phyloP scores from a whole-genome alignment of 192 early-diverging fungal species.

The Linnemannia zychae region DNA sequence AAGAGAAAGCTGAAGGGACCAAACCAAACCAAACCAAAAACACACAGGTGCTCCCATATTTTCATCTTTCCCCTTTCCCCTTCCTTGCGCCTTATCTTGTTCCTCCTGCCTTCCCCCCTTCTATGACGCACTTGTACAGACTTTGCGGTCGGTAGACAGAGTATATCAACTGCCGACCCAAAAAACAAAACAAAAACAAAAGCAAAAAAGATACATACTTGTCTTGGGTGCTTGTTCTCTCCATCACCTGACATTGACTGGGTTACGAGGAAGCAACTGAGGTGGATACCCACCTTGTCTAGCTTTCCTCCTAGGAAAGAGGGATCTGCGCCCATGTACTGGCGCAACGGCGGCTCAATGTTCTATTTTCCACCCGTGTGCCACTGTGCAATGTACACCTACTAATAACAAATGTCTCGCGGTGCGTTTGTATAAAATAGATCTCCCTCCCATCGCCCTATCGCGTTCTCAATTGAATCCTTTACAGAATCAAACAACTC shows the following conservation, averaged over 20 bases:
- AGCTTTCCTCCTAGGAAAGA: not conserved
- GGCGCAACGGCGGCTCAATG: not conserved
- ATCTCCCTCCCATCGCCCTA: not conserved
- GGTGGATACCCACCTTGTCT: not conserved
- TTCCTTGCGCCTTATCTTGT: slow-evolving; percentile 7
- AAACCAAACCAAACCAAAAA: not conserved
- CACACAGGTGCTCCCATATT: not conserved
- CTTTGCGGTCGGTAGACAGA: not conserved
- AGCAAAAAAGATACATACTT: slow-evolving; percentile 6
- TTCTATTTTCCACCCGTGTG: not conserved
- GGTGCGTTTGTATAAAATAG: not conserved
- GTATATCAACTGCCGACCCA: not conserved
- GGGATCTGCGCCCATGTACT: not conserved
- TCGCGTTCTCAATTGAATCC: not conserved
- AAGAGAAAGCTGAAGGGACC: no score
- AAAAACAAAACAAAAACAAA: not conserved
- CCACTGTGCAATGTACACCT: not conserved
- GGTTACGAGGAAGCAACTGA: not conserved
- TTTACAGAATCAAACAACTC: not conserved
- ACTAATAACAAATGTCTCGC: not conserved
- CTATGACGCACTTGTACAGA: slow-evolving; percentile 3
- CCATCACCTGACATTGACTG: not conserved
- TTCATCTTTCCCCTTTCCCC: slow-evolving; percentile 2
- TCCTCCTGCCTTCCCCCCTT: not conserved
- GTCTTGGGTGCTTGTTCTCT: not conserved